phyloP scores from a whole-genome alignment of 2,329 filamentous ascomycete species.

The Myriosclerotinia duriaeana region DNA sequence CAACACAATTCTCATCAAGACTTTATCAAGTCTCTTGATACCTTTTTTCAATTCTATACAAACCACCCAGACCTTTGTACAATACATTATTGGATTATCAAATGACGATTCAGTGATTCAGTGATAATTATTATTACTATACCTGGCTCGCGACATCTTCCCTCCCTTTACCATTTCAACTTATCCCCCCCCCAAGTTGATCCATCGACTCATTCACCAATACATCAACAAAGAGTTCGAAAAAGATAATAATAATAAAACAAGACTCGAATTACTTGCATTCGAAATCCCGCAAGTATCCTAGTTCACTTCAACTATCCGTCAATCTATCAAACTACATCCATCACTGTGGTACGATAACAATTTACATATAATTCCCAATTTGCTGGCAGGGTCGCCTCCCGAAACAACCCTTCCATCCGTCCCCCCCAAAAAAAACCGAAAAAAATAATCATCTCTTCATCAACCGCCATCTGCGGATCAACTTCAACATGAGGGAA shows the following conservation, averaged over 20 bases:
- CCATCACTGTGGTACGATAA: neutral
- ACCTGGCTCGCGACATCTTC: too few relatives aligned
- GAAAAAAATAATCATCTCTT: constrained; percentile 20
- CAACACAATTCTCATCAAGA: too few relatives aligned
- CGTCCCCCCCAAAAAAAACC: neutral
- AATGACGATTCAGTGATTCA: too few relatives aligned
- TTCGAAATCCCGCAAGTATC: constrained; percentile 3
- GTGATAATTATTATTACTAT: too few relatives aligned
- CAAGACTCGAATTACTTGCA: constrained; percentile 2
- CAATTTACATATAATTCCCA: too few relatives aligned
- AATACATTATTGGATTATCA: too few relatives aligned
- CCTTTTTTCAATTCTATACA: too few relatives aligned
- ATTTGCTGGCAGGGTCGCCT: neutral
- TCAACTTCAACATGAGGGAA: constrained; percentile 79
- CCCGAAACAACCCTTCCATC: constrained; percentile 24
- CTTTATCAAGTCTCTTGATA: too few relatives aligned
- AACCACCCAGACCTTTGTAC: too few relatives aligned
- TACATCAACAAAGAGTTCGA: neutral
- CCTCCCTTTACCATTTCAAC: too few relatives aligned
- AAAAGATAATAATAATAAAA: neutral
- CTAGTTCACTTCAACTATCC: neutral
- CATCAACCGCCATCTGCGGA: constrained; percentile 20
- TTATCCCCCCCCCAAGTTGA: too few relatives aligned
- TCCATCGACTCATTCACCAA: too few relatives aligned
- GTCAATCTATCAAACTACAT: constrained; percentile 30